Conservation (phyloP, 257 asterid species). For the Lycium barbarum region DNA sequence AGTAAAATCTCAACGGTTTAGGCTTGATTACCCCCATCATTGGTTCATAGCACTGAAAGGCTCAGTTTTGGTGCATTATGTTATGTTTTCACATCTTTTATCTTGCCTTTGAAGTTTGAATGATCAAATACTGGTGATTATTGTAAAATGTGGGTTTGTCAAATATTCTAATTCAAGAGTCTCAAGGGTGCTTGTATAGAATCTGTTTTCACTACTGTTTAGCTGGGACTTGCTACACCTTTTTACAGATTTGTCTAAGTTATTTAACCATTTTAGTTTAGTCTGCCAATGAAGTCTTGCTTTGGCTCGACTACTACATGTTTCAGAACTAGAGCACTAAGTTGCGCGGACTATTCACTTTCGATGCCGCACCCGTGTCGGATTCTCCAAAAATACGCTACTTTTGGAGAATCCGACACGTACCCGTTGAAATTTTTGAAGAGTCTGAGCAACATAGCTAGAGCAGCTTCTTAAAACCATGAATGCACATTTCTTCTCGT, state of each 20-base stretch:
- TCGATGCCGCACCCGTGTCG: too few relatives aligned
- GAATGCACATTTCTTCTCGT: neutral
- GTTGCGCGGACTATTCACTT: too few relatives aligned
- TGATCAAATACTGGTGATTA: neutral
- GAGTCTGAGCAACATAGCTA: too few relatives aligned
- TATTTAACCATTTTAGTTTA: slow-evolving; percentile 5
- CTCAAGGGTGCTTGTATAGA: neutral
- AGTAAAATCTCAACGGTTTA: neutral
- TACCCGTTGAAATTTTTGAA: too few relatives aligned
- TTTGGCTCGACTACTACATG: neutral
- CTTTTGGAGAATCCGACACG: too few relatives aligned
- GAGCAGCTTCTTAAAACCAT: neutral
- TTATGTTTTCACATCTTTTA: neutral
- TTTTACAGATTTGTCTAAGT: neutral
- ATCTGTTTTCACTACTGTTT: neutral
- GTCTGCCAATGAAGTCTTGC: neutral
- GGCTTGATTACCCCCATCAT: neutral
- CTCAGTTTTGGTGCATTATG: neutral
- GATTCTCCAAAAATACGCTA: too few relatives aligned
- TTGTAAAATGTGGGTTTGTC: neutral
- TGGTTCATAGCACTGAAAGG: neutral
- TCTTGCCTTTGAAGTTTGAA: neutral
- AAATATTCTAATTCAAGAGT: slow-evolving; percentile 4
- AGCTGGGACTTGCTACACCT: neutral
- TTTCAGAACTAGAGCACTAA: neutral